Evolutionary conservation across 495 filamentous ascomycete species (phyloP), one percentile per base, ranked within the genome.

Genomic region (Bacidia gigantensis): DNA sequence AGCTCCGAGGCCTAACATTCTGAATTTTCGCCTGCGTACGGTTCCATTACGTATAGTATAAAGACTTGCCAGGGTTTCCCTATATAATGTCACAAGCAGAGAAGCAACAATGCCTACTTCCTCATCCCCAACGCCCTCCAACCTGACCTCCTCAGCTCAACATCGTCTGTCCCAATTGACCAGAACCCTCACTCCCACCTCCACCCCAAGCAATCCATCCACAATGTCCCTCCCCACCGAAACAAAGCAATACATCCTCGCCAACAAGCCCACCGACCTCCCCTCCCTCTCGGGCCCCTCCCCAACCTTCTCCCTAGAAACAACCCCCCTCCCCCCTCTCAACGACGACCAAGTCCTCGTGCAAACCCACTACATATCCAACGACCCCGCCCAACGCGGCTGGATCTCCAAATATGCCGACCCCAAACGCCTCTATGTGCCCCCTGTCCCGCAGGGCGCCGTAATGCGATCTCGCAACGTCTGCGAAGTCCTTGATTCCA

Each of bases 361-460:
- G 25, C 75, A 83, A 60, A 62, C 65, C 1, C 66, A 80, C 11
- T 83, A 79, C 62, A 56, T 86, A 51, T 82, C 78, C 43, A 76
- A 82, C 52, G 83, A 88, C 62, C 83, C 83, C 0, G 80, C 80
- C 26, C 82, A 84, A 69, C 71, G 83, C 48, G 71, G 71, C 40
- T 85, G 82, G 83, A 74, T 89, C 48, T 56, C 63, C 56, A 63
- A 72, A 67, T 59, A 58, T 58, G 48, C 65, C 17, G 59, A 65
- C 23, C 58, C 65, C 7, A 61, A 56, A 12, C 66, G 80, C 35
- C 74, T 77, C 12, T 87, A 86, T 64, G 24, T 72, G 3, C 68
- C 76, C 0, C 79, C 83, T 1, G 75, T 86, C 0, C 56, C 67
- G 21, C 67, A 76, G 41, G 79, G 75, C 51, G 71, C 68, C n/a